Evolutionary conservation across 352 stramenopile species (phyloP).

Genomic region (Phytophthora tubulina): DNA sequence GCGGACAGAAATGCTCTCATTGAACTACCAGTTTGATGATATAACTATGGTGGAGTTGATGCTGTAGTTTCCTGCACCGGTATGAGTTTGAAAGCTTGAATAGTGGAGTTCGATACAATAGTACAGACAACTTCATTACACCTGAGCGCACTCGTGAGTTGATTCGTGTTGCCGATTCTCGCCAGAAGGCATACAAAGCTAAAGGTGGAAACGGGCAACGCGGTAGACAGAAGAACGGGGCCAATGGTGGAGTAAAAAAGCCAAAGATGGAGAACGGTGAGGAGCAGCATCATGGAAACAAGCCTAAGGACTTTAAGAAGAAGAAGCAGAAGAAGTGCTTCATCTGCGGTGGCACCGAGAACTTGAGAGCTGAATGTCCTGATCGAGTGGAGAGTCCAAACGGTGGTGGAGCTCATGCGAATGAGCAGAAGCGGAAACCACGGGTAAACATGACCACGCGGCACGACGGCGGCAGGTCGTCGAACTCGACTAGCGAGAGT

Average conservation of each 20-base stretch:
- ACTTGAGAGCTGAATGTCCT: constrained; percentile 6
- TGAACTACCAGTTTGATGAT: constrained; percentile 14
- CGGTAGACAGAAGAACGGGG: not conserved
- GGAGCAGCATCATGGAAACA: not conserved
- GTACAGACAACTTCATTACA: not conserved
- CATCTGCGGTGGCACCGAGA: not conserved
- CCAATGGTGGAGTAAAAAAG: not conserved
- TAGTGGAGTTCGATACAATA: constrained; percentile 10
- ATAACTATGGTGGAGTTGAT: constrained; percentile 9
- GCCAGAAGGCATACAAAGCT: not conserved
- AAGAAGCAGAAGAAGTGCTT: constrained; percentile 10
- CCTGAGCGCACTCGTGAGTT: constrained; percentile 14
- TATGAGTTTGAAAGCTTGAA: constrained; percentile 15
- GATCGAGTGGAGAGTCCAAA: not conserved
- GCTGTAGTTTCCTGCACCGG: constrained; percentile 1
- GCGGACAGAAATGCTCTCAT: constrained; percentile 17
- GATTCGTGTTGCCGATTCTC: constrained; percentile 10
- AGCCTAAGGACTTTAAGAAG: not conserved
- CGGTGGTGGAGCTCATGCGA: constrained; percentile 7
- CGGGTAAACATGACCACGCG: not conserved
- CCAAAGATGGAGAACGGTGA: not conserved
- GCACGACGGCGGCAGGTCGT: not conserved
- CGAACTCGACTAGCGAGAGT: not conserved
- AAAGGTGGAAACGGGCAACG: constrained; percentile 2
- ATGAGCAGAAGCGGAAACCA: not conserved